Evolutionary conservation across 2,329 filamentous ascomycete genomes (phyloP), one percentile per base, ranked within the genome.

Genomic region (Aspergillus unguis): DNA sequence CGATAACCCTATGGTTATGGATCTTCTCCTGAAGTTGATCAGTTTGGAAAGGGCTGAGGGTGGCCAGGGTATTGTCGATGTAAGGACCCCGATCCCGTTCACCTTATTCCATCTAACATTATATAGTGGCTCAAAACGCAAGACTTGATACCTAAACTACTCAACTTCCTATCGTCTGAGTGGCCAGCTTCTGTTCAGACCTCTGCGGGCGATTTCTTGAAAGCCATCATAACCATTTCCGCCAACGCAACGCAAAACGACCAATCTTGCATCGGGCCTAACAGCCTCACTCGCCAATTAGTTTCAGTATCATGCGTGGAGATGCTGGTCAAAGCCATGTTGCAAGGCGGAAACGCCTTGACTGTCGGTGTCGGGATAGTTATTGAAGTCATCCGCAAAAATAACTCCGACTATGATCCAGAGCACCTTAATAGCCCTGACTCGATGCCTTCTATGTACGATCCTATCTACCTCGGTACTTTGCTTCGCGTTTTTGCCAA

Each of bases 1-100:
- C 32, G 94, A 99, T 70, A 96, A 90, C 62, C 92, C 94, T 0
- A 95, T 96, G 87, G 86, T 99, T 36, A 99, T 99, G 94, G 94
- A 99, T 70, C 78, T 99, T 23, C 75, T 99, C 47, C 80, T 99
- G 58, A 97, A 97, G 73, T 96, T 97, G 54, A 96, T 99, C 65
- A 96, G 90, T 62, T 78, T 99, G 54, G 94, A 99, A 71, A 92
- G 95, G 66, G 88, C 85, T 32, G 92, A 97, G 60, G 89, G 87
- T 45, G 92, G 92, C 4, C 87, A 92, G 67, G 94, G 92, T 48
- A 90, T 96, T 64, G 91, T 97, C 53, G 94, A 97, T 78, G 90
- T 92, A 79, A 71, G 85, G 72, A 56, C 35, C 42, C 37, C 37
- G 23, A 38, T 23, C 17, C 10, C 6, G 42, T 29, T 32, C 35